Base-by-base conservation (phyloP, 129 eudicot genomes). In the Pseudognaphalium luteoalbum region DNA sequence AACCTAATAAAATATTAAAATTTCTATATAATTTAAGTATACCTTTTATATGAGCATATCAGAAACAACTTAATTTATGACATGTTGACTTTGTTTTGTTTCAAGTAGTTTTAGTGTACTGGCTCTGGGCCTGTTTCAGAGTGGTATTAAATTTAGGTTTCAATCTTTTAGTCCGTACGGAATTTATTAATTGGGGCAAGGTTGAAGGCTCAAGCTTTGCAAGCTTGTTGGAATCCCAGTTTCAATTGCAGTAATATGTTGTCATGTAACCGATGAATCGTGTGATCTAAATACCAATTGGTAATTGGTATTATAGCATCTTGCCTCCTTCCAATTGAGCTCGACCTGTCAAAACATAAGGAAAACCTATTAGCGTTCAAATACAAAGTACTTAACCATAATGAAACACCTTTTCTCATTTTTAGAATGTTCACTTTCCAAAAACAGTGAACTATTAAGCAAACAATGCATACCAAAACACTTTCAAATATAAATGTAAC, bases 261-360 rank as follows among this genome's bases (percentile, higher is more conserved):
- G 67, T 64, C 41, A 8, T 16, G 69, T 64, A 32, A 64, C 44
- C 0, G 21, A 64, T 7, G 47, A 35, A 34, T 64, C 8, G 69
- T 25, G 28, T 1, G 28, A 25, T 25, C 28, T 1, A 25, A 25
- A 25, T 25, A 25, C 28, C 28, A 25, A 25, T 25, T 25, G 28
- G 28, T 25, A 25, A 4, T 15, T 30, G 10, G 69, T 6, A 17
- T 64, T 0, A 33, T 15, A 30, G 2, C 22, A 65, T 57, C 44
- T 65, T 65, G 47, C 30, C 54, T 35, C 30, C 29, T 37, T 67
- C 51, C 15, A 37, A 16, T 66, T 66, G 4, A 66, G 22, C 70
- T 8, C 22, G n/a, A 66, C 10, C 73, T 69, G 73, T 69, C 73
- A 42, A 69, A 69, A 41, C 72, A 25, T 22, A 44, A 22, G 35